Percentiles rank a stretch among this genome's conserved stretches.
These are phyloP conservation scores for Stentor roeselii DNA, from an alignment of 73 alveolate species.

Conservation along the genomic window DNA sequence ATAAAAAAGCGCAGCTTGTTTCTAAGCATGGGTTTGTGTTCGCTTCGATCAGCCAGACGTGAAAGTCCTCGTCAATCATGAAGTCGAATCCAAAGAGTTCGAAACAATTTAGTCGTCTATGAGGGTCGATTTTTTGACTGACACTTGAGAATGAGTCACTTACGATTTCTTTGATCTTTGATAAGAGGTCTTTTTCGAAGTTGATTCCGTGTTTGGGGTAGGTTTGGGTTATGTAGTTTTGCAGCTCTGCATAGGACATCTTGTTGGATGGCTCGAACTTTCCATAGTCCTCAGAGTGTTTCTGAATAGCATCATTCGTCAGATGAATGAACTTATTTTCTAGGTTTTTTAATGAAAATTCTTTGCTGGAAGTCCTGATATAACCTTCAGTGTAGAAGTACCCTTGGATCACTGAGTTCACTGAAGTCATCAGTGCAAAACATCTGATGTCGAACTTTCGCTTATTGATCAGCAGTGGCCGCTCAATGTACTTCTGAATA, in stretches of 20 bases:
- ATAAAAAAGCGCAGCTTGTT: slow-evolving; percentile 60
- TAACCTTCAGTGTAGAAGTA: slow-evolving; percentile 43
- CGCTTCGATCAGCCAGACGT: slow-evolving; percentile 20
- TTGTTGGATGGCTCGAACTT: slow-evolving; percentile 26
- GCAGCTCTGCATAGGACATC: slow-evolving; percentile 24
- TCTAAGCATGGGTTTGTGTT: background rate
- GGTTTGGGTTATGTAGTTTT: slow-evolving; percentile 1
- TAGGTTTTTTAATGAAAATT: slow-evolving; percentile 19
- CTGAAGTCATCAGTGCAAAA: slow-evolving; percentile 27
- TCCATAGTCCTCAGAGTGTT: slow-evolving; percentile 14
- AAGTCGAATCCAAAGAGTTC: slow-evolving; percentile 10
- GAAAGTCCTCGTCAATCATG: slow-evolving; percentile 10
- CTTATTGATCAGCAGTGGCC: slow-evolving; percentile 28
- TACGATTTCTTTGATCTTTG: background rate
- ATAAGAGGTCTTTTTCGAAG: background rate
- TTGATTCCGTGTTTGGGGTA: background rate
- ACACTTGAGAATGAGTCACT: background rate
- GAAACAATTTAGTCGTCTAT: background rate
- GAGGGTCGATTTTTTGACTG: background rate
- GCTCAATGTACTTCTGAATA: slow-evolving; percentile 9
- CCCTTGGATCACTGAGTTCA: slow-evolving; percentile 33
- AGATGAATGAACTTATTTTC: slow-evolving; percentile 12
- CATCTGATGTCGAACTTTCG: slow-evolving; percentile 42
- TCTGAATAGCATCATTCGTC: slow-evolving; percentile 37
- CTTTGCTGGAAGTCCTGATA: slow-evolving; percentile 21